A percentile compares a stretch with the other conserved stretches of the same genome.
phyloP scores from a whole-genome alignment of 352 stramenopile species.

The Blastocystis hominis region DNA sequence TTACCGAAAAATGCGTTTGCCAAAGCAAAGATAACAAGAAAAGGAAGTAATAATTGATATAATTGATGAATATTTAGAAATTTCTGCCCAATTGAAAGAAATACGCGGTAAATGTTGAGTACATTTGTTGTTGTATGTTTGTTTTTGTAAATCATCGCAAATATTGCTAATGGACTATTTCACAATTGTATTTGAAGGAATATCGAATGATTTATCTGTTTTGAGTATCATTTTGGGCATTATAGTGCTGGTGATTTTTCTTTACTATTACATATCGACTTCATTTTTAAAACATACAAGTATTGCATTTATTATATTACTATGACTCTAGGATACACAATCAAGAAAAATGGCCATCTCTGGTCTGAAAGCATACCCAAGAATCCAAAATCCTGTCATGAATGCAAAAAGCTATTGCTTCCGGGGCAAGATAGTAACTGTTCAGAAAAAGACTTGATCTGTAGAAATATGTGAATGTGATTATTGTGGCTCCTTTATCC shows the following conservation, averaged over 20 bases:
- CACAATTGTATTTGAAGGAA: background rate
- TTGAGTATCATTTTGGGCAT: background rate
- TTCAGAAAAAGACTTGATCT: background rate
- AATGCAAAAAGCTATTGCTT: conserved; percentile 39
- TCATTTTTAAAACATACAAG: background rate
- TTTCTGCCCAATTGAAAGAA: too few species aligned
- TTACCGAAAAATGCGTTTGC: too few species aligned
- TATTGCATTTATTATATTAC: background rate
- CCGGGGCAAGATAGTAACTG: background rate
- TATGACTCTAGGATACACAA: conserved; percentile 13
- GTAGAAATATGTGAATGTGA: conserved; percentile 57
- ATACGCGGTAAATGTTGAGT: too few species aligned
- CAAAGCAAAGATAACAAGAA: too few species aligned
- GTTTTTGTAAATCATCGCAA: too few species aligned
- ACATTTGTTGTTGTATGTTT: too few species aligned
- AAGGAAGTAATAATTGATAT: too few species aligned
- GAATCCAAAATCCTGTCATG: conserved; percentile 45
- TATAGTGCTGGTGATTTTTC: background rate
- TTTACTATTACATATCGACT: background rate
- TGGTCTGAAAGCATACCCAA: conserved; percentile 14
- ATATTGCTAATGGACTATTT: background rate
- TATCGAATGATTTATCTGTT: background rate
- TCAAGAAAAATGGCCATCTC: conserved; percentile 27
- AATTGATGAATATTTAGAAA: too few species aligned
- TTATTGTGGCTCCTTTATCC: conserved; percentile 52